Conservation (phyloP, 495 filamentous ascomycete genomes). For the Cercophora newfieldiana region DNA sequence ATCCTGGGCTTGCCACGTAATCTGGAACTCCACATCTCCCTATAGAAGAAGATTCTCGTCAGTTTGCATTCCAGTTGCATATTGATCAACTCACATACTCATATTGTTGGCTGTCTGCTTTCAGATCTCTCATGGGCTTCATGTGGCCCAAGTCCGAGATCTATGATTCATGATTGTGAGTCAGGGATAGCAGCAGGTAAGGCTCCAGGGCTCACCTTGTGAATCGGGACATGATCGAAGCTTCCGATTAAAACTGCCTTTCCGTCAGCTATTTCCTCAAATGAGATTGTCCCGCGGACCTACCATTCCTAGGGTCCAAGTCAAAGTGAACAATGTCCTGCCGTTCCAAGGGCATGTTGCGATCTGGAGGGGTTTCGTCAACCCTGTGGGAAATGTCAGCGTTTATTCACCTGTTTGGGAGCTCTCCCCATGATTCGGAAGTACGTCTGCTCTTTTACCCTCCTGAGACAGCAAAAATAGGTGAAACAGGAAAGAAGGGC, state of each 20-base stretch:
- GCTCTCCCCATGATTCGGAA: too few relatives aligned
- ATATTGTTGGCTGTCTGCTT: not conserved
- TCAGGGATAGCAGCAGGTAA: too few relatives aligned
- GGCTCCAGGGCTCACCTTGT: not conserved
- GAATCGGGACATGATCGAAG: not conserved
- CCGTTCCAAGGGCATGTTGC: not conserved
- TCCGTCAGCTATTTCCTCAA: too few relatives aligned
- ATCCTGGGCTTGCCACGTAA: not conserved
- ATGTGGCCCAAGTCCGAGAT: not conserved
- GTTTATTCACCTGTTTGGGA: too few relatives aligned
- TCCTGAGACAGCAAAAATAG: too few relatives aligned
- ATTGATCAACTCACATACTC: too few relatives aligned
- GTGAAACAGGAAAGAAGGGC: too few relatives aligned
- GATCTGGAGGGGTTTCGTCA: not conserved
- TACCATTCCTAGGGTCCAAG: not conserved
- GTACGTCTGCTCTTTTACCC: too few relatives aligned
- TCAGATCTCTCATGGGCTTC: not conserved
- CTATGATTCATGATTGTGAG: not conserved
- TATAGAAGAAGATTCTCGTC: not conserved
- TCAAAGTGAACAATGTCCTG: not conserved
- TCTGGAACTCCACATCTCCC: too few relatives aligned
- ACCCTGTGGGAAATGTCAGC: too few relatives aligned
- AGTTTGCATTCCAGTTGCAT: too few relatives aligned
- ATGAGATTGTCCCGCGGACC: not conserved
- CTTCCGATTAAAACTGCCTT: too few relatives aligned